Conservation (phyloP, 2,329 filamentous ascomycete genomes). For the Fusarium udum region DNA sequence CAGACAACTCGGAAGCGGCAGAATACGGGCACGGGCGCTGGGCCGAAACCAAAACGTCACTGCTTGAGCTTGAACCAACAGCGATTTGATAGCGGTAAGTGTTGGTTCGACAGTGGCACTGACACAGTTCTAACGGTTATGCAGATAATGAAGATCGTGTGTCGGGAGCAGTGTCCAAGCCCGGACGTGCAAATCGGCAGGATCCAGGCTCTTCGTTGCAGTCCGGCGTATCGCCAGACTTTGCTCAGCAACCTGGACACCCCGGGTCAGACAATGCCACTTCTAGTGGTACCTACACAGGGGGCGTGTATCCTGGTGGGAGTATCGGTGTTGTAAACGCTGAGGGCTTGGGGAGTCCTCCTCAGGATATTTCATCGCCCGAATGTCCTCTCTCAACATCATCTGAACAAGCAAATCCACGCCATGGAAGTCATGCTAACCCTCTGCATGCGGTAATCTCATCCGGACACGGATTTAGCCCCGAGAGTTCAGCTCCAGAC, state of each 20-base stretch:
- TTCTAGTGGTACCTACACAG: background rate
- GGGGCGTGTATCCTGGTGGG: constrained; percentile 3
- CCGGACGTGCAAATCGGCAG: background rate
- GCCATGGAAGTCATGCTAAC: background rate
- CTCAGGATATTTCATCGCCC: background rate
- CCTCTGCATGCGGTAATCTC: background rate
- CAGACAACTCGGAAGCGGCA: constrained; percentile 19
- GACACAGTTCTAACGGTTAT: background rate
- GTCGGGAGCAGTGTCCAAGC: background rate
- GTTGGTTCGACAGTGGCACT: background rate
- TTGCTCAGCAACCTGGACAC: background rate
- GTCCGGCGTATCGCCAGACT: background rate
- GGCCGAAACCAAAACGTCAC: constrained; percentile 24
- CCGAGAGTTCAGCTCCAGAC: background rate
- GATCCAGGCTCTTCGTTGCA: background rate
- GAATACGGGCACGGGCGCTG: constrained; percentile 9
- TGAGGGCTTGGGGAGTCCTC: background rate
- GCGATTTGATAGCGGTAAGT: background rate
- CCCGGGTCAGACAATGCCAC: background rate
- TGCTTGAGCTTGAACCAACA: constrained; percentile 26
- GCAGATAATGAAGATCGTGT: background rate
- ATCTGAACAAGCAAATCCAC: background rate
- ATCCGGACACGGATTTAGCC: background rate
- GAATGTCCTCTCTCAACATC: background rate
- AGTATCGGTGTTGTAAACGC: background rate